Evolutionary conservation across 75 land plant genomes (phyloP).

Genomic region (Pseudotsuga menziesii): DNA sequence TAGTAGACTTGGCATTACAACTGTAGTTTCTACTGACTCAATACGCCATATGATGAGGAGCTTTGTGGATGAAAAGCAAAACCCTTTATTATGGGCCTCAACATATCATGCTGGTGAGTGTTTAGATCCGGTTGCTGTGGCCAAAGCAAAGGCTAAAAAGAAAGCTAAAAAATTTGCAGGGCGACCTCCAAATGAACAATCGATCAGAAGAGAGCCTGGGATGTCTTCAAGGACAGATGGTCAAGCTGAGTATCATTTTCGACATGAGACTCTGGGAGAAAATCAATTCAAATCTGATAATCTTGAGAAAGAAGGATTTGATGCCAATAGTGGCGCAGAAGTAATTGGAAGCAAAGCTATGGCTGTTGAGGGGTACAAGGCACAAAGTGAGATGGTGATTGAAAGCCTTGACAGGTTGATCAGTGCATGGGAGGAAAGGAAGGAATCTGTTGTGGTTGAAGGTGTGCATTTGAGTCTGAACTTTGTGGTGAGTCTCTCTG

Average conservation of each 20-base stretch:
- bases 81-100: constrained; percentile 50
- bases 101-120: constrained; percentile 58
- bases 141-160: constrained; percentile 33
- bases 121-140: constrained; percentile 41
- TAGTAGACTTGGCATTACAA: constrained; percentile 47
- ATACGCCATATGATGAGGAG: constrained; percentile 59
- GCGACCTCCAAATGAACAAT: constrained; percentile 2
- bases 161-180: constrained; percentile 17
- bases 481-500: constrained; percentile 41
- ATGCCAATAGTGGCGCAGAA: constrained; percentile 6
- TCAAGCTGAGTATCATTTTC: background rate
- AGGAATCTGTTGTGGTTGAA: constrained; percentile 48
- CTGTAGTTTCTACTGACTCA: constrained; percentile 57
- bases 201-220: background rate
- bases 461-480: constrained; percentile 52
- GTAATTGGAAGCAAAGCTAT: constrained; percentile 29
- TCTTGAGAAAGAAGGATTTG: background rate
- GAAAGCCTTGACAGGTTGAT: constrained; percentile 47
- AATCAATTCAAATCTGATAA: background rate
- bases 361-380: constrained; percentile 52
- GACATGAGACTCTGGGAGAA: constrained; percentile 5
- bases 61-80: constrained; percentile 42
- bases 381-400: constrained; percentile 57
- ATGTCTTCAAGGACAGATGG: background rate
- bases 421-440: constrained; percentile 43